Percentiles rank a stretch among this genome's conserved stretches.
Conservation (phyloP, 257 asterid genomes). For the Gentiana macrophylla region DNA sequence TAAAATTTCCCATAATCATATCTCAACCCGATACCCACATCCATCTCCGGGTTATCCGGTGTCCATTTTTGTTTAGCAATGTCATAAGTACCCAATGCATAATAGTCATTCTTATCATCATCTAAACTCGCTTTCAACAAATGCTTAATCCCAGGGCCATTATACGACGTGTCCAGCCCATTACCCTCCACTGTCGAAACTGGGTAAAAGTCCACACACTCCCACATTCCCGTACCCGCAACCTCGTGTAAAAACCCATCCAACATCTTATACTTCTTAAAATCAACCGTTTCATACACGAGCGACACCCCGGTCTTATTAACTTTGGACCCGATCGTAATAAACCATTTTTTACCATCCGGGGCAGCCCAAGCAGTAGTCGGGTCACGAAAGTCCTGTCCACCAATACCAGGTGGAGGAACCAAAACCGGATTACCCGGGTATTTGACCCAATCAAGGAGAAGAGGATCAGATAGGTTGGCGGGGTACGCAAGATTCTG, state of each 20-base stretch:
- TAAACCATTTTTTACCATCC: conserved; percentile 43
- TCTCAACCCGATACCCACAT: conserved; percentile 56
- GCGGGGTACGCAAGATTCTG: conserved; percentile 76
- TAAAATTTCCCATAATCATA: conserved; percentile 62
- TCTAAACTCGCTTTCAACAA: conserved; percentile 62
- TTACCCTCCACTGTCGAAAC: conserved; percentile 29
- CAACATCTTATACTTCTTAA: conserved; percentile 27
- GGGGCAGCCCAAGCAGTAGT: conserved; percentile 76
- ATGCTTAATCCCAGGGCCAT: conserved; percentile 61
- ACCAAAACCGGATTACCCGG: conserved; percentile 50
- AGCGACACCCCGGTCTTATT: conserved; percentile 49
- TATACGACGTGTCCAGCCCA: conserved; percentile 62
- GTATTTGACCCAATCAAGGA: conserved; percentile 62
- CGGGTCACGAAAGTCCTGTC: conserved; percentile 66
- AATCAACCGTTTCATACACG: conserved; percentile 56
- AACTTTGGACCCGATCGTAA: conserved; percentile 55
- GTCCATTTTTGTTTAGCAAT: conserved; percentile 36
- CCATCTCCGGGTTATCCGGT: conserved; percentile 56
- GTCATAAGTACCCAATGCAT: conserved; percentile 60
- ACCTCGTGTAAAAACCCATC: conserved; percentile 46
- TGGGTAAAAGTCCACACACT: conserved; percentile 77
- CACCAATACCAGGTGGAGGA: conserved; percentile 73
- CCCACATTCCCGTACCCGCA: conserved; percentile 87
- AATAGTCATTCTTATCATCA: conserved; percentile 50
- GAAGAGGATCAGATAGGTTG: conserved; percentile 66